Evolutionary conservation across 2,329 filamentous ascomycete genomes (phyloP), one percentile per base, ranked within the genome.

Genomic region (Hirsutella thompsonii): DNA sequence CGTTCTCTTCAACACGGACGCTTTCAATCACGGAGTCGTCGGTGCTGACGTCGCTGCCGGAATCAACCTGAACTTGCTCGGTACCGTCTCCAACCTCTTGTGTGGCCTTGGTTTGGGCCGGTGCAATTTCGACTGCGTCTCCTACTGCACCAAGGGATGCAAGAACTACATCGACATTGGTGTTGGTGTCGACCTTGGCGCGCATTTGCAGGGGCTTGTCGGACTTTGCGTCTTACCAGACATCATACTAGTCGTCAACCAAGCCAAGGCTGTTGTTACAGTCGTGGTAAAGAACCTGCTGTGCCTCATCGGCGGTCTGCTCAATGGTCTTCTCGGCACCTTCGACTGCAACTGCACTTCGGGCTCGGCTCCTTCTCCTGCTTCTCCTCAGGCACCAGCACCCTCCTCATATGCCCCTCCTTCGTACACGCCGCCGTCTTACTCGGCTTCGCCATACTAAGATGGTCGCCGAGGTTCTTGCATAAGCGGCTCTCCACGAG

Each of bases 61-160:
- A n/a, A 44, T 59, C 20, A 39, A 46, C 40, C 44, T 45, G 32
- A 52, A 53, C 6, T 38, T 57, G 30, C 36, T 59, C 26, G 48
- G 50, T 36, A 44, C 46, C 16, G 16, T 58, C 38, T 45, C 50
- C 41, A 36, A 41, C 32, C 32, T 53, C 13, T 47, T 52, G 34
- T 62, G 58, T 54, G 43, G 46, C 34, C 45, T 61, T 29, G 59
- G 59, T 29, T 40, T 59, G 30, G 51, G 52, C 32, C 47, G 49
- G 36, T 62, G 59, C 52, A 49, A 54, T 45, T 55, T 53, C 42
- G 60, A 63, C 55, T 63, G 60, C 47, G 58, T 63, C 39, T 59
- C 57, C 20, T 60, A 58, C 52, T 59, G 55, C 51, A 48, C 54
- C 50, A 53, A 57, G 51, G 60, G 60, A 47, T 63, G 60, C 53